Percentiles rank a stretch among this genome's conserved stretches.
phyloP scores from a whole-genome alignment of 805 yeast species.

The Ogataea philodendri region DNA sequence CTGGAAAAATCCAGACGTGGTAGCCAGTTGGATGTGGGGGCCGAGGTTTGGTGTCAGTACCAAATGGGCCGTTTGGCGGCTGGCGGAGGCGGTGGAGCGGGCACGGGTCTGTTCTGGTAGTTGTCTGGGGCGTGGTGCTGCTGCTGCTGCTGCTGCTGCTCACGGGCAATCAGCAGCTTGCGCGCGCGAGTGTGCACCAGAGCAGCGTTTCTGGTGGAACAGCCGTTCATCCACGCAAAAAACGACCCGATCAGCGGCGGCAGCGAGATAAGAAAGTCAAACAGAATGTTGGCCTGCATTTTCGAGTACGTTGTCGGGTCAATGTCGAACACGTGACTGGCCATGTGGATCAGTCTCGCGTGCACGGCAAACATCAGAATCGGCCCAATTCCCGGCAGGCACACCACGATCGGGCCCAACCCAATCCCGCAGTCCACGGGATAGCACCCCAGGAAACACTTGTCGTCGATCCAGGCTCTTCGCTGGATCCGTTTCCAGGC shows the following conservation, averaged over 20 bases:
- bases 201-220: conserved; percentile 89
- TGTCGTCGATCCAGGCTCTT: conserved; percentile 86
- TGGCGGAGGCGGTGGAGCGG: conserved; percentile 1
- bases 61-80: neutral
- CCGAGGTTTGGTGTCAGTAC: neutral
- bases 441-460: conserved; percentile 76
- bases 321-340: conserved; percentile 53
- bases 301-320: conserved; percentile 62
- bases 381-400: conserved; percentile 83
- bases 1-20: conserved; percentile 18
- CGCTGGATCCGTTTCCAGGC: conserved; percentile 72
- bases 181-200: conserved; percentile 51
- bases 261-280: conserved; percentile 72
- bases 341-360: conserved; percentile 59
- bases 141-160: conserved; percentile 1
- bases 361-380: conserved; percentile 76
- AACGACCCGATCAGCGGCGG: conserved; percentile 80
- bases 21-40: conserved; percentile 1
- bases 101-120: too few relatives aligned
- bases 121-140: too few relatives aligned
- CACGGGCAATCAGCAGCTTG: conserved; percentile 17
- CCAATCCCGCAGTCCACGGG: conserved; percentile 77
- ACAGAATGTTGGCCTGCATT: conserved; percentile 69
- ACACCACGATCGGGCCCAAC: conserved; percentile 64
- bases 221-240: conserved; percentile 76